A percentile compares a stretch with the other conserved stretches of the same genome.
Evolutionary conservation across 345 rosid genomes (phyloP).

Genomic region (Balakata baccata): DNA sequence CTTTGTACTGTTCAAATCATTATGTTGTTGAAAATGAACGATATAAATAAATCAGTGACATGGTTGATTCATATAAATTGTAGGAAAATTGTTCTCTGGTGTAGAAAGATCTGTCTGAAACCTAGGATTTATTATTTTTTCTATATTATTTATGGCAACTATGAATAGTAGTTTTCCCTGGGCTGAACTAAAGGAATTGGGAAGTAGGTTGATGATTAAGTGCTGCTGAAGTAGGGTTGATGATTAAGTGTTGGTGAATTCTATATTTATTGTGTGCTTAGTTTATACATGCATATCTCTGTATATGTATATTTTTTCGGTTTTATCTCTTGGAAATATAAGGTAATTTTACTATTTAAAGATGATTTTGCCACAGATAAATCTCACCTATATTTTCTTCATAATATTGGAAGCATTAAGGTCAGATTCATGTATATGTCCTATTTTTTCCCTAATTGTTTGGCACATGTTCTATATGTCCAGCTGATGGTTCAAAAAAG

Average conservation of each 20-base stretch:
- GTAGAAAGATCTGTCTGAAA: too few relatives aligned
- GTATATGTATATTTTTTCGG: background rate
- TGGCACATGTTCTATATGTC: background rate
- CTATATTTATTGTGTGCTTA: background rate
- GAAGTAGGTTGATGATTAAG: background rate
- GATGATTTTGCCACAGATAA: background rate
- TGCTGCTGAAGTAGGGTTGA: background rate
- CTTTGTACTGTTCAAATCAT: too few relatives aligned
- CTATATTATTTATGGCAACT: too few relatives aligned
- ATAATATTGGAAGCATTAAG: background rate
- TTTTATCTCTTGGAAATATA: background rate
- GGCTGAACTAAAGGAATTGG: background rate
- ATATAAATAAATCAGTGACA: too few relatives aligned
- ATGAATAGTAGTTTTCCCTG: background rate
- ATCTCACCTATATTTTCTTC: background rate
- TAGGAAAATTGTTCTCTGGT: too few relatives aligned
- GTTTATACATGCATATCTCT: background rate
- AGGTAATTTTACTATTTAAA: background rate
- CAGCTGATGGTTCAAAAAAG: constrained; percentile 53
- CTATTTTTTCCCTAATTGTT: background rate
- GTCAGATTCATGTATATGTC: background rate
- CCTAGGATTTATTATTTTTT: too few relatives aligned
- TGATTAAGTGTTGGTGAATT: background rate
- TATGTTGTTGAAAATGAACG: too few relatives aligned
- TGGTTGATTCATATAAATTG: too few relatives aligned